Base-by-base conservation (phyloP, 768 basidiomycete species). In the Lactarius pseudohatsudake region DNA sequence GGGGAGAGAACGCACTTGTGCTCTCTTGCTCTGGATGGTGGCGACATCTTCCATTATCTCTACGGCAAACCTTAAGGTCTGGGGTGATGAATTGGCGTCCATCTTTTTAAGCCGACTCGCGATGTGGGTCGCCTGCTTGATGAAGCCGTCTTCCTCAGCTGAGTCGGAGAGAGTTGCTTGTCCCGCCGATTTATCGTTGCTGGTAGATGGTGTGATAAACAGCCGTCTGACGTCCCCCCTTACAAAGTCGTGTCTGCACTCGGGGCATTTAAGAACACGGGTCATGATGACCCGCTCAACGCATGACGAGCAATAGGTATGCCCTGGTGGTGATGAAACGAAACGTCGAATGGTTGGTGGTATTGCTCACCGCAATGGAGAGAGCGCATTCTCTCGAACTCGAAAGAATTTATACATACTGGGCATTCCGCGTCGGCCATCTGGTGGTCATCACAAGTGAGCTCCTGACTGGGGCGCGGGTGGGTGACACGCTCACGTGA, bases 401-500 rank as follows among this genome's bases (percentile, higher is more conserved):
- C 50, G 58, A 64, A 64, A 6, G 61, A 50, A 32, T 67, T 60
- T 58, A 64, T 45, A 36, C 66, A 67, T 64, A 67, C 59, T 30
- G 62, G 57, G 56, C 66, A 67, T 18, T 64, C 58, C 6, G 63
- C 28, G 13, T 59, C 41, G 34, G 28, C 47, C 66, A 64, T 67
- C 10, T 28, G 28, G 22, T n/a, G 22, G 28, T 54, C 22, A 22
- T 54, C 7, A 11, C 13, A 9, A 28, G 53, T 54, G n/a, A 47
- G 45, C 45, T 47, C 45, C 45, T 47, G 45, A 47, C 45, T 47
- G 45, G 45, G 43, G 11, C n/a, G n/a, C n/a, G n/a, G n/a, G 26
- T 53, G 22, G 22, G 13, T 40, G 36, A 63, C 66, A 36, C 66
- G 66, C 26, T 64, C 66, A 67, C 66, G 66, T 67, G 66, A 32